Conservation (phyloP, 2,329 filamentous ascomycete species). For the Trichophyton verrucosum region DNA sequence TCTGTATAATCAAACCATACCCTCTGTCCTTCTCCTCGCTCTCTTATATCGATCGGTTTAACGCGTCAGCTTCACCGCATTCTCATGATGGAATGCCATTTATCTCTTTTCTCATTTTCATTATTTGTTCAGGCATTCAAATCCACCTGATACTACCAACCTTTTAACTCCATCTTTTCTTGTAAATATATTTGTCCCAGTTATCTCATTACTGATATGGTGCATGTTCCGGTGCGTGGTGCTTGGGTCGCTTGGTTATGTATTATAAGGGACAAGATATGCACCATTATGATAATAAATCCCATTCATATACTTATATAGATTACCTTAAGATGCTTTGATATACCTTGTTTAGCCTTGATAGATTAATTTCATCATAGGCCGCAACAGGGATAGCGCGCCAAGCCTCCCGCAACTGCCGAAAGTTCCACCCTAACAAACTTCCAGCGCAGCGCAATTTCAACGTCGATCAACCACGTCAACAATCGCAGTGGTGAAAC, state of each 20-base stretch:
- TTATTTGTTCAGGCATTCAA: neutral
- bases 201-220: neutral
- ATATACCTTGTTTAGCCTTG: no score
- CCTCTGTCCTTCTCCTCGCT: neutral
- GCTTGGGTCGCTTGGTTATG: neutral
- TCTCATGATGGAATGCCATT: neutral
- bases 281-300: no score
- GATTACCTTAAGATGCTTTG: no score
- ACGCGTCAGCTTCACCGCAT: neutral
- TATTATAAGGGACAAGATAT: neutral
- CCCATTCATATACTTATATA: no score
- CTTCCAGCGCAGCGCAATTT: neutral
- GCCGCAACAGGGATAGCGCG: neutral
- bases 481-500: neutral
- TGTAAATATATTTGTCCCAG: constrained; percentile 1
- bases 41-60: neutral
- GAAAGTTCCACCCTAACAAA: neutral
- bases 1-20: neutral
- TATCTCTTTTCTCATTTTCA: neutral
- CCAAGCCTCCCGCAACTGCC: neutral
- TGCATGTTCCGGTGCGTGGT: neutral
- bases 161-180: neutral
- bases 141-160: neutral
- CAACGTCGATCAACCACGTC: neutral
- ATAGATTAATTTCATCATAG: no score